Evolutionary conservation across 352 stramenopile species (phyloP), one percentile per base, ranked within the genome.

Genomic region (Phytophthora litchii): DNA sequence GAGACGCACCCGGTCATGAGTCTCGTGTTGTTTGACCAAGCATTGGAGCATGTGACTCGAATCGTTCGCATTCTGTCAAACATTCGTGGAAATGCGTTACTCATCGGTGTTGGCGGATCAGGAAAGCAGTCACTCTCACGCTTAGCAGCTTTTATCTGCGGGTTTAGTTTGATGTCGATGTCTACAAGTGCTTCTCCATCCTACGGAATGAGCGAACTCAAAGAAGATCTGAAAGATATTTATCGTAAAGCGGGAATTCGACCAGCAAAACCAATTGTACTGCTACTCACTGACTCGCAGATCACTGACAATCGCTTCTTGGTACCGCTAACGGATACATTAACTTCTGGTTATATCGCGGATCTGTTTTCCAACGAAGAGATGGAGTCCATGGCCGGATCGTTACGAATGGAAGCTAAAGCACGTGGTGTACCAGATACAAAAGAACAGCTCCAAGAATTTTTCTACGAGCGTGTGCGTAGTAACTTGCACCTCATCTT

Each of bases 1-100:
- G 92, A 98, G 49, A 83, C 70, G 4, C 88, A 98, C 61, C 84
- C 93, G 0, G 94, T 98, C 6, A 97, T 98, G 88, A 83, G 94
- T 54, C 68, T 98, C 8, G 91, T 98, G 32, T 59, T 98, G 0
- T 98, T 98, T 63, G 89, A 97, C 13, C 84, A 97, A 60, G 92
- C 92, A 2, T 75, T 97, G 54, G 79, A 96, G 37, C 91, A 98
- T 45, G 72, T 98, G 12, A 80, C 85, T 4, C 77, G 92, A 37
- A 97, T 98, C 32, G 82, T 90, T 36, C 73, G 92, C 7, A 91
- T 98, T 27, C 43, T 98, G 20, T 70, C 78, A 11, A 81, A 83
- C 16, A 71, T 87, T 14, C 71, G 76, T 1, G 91, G 91, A 19
- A 85, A 98, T 52, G 86, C 86, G 8, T 72, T 98, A 27, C 67